Evolutionary conservation across 2,329 filamentous ascomycete genomes (phyloP).

Genomic region (Diaporthe velutina): DNA sequence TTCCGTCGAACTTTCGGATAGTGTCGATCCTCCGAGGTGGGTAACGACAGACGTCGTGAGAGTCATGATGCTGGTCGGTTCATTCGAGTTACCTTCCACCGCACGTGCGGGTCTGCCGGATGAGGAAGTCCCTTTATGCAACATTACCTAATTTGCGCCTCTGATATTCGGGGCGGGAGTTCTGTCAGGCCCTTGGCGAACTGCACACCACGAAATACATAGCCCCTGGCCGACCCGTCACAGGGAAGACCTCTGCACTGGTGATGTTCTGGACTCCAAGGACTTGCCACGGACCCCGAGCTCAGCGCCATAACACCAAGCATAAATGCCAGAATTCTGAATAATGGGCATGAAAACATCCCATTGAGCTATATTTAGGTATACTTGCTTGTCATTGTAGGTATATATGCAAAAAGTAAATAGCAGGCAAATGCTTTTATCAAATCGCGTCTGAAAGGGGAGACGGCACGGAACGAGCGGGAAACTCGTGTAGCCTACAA

Average conservation of each 20-base stretch:
- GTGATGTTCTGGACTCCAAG: neutral
- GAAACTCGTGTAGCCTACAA: rapidly evolving
- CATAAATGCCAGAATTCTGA: neutral
- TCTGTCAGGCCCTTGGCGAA: neutral
- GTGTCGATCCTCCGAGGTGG: constrained; percentile 15
- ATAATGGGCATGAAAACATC: neutral
- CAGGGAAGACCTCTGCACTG: neutral
- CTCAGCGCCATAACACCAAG: too few species aligned
- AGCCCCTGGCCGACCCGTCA: neutral
- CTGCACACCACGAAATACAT: neutral
- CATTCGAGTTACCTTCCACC: neutral
- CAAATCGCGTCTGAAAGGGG: neutral
- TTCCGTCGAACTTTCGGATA: constrained; percentile 7
- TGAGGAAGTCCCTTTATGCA: constrained; percentile 13
- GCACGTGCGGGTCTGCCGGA: constrained; percentile 1
- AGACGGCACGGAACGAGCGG: neutral
- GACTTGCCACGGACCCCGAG: neutral
- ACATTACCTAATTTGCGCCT: constrained; percentile 21
- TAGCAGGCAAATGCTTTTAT: neutral
- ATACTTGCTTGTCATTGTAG: too few species aligned
- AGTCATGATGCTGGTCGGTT: constrained; percentile 26
- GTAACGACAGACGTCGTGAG: neutral
- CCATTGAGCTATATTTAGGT: neutral
- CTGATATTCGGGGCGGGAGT: neutral
- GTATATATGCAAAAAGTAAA: neutral